Conservation (phyloP, 2,329 filamentous ascomycete species). For the Diaporthe nobilis region DNA sequence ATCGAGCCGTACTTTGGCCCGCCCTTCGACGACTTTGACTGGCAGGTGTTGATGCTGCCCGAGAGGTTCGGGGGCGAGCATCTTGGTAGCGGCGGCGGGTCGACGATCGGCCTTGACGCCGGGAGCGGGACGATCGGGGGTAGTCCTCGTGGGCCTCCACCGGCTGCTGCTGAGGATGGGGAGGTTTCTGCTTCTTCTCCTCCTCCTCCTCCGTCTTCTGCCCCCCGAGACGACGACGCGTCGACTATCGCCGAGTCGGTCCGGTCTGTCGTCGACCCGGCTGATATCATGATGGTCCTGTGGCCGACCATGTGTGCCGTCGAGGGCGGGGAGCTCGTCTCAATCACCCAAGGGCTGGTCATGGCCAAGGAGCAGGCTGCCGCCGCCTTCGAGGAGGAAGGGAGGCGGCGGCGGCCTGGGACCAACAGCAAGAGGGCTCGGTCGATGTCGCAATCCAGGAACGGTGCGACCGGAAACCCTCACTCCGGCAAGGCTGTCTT, state of each 20-base stretch:
- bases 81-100: constrained; percentile 11
- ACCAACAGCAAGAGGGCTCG: constrained; percentile 38
- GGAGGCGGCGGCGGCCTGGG: constrained; percentile 38
- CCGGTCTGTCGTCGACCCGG: constrained; percentile 47
- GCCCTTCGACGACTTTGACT: constrained; percentile 53
- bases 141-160: not conserved
- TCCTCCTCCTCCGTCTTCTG: not conserved
- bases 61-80: constrained; percentile 44
- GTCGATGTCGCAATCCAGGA: constrained; percentile 34
- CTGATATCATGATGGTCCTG: constrained; percentile 52
- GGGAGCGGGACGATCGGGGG: constrained; percentile 19
- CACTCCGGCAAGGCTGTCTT: constrained; percentile 50
- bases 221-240: constrained; percentile 38
- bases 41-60: constrained; percentile 52
- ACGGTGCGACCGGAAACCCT: not conserved
- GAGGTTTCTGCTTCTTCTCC: not conserved
- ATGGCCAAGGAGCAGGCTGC: constrained; percentile 53
- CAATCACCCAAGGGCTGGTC: constrained; percentile 53
- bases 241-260: constrained; percentile 27
- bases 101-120: constrained; percentile 19
- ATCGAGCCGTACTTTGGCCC: constrained; percentile 55
- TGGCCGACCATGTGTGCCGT: constrained; percentile 54
- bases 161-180: not conserved
- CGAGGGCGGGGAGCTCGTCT: constrained; percentile 51
- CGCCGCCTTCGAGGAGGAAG: constrained; percentile 48